Evolutionary conservation across 2,329 filamentous ascomycete genomes (phyloP).

Genomic region (Alternaria triticina): DNA sequence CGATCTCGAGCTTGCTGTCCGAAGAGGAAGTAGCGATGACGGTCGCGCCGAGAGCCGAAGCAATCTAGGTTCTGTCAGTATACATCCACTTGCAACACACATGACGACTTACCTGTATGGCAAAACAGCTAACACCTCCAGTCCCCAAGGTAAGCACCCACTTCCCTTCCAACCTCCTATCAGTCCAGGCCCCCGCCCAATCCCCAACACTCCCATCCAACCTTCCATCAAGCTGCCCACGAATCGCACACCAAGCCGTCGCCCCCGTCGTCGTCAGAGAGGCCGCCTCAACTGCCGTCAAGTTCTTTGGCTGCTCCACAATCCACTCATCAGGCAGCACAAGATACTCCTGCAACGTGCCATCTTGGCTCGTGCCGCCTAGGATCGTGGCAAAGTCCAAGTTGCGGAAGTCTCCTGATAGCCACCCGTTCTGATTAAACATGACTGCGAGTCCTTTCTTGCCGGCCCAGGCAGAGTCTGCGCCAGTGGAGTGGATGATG

Average conservation of each 20-base stretch:
- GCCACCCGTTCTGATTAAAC: not conserved
- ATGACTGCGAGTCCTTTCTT: not conserved
- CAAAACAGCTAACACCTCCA: conserved; percentile 49
- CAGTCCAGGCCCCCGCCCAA: conserved; percentile 14
- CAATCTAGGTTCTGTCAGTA: conserved; percentile 27
- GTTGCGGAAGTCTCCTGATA: not conserved
- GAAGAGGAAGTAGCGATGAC: conserved; percentile 64
- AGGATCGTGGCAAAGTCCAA: not conserved
- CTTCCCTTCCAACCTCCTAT: conserved; percentile 27
- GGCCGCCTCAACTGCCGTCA: conserved; percentile 39
- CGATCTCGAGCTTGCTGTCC: conserved; percentile 56
- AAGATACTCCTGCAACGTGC: conserved; percentile 45
- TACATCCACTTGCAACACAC: not conserved
- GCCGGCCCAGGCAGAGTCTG: not conserved
- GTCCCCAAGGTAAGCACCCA: conserved; percentile 68
- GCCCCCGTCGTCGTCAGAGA: conserved; percentile 29
- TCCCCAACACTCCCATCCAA: conserved; percentile 2
- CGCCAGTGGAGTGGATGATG: conserved; percentile 26
- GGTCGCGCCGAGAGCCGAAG: conserved; percentile 51
- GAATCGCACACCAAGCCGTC: conserved; percentile 28
- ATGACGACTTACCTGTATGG: conserved; percentile 26
- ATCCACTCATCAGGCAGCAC: conserved; percentile 27
- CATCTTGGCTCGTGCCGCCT: conserved; percentile 17
- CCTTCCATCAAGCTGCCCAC: conserved; percentile 5
- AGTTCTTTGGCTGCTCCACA: conserved; percentile 21